Evolutionary conservation across 352 stramenopile species (phyloP).

Genomic region (Pythium pyrilobum): DNA sequence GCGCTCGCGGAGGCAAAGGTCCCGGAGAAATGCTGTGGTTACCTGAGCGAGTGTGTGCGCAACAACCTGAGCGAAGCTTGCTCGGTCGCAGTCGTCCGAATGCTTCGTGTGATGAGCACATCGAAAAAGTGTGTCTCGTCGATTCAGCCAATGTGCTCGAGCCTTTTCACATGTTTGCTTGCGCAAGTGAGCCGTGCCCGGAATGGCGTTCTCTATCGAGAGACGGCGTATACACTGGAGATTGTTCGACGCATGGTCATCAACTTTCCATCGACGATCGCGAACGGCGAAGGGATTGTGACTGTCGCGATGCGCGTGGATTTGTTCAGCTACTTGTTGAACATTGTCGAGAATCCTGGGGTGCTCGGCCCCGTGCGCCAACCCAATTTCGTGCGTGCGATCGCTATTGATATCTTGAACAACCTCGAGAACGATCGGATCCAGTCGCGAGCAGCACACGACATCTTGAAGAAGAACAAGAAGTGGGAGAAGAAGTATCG

Average conservation of each 20-base stretch:
- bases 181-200: conserved; percentile 38
- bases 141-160: conserved; percentile 53
- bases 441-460: conserved; percentile 61
- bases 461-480: conserved; percentile 86
- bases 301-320: conserved; percentile 61
- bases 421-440: conserved; percentile 74
- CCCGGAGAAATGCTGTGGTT: conserved; percentile 53
- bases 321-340: conserved; percentile 67
- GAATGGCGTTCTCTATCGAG: conserved; percentile 51
- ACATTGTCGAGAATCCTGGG: conserved; percentile 63
- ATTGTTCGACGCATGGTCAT: conserved; percentile 68
- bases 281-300: conserved; percentile 62
- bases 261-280: conserved; percentile 65
- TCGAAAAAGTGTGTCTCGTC: conserved; percentile 48
- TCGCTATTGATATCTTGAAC: conserved; percentile 76
- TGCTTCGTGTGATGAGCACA: conserved; percentile 59
- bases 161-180: conserved; percentile 53
- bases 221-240: conserved; percentile 61
- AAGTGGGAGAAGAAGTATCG: conserved; percentile 84
- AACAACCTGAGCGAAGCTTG: conserved; percentile 56
- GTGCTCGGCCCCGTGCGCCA: conserved; percentile 57
- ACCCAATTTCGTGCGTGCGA: conserved; percentile 49
- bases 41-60: conserved; percentile 64
- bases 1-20: conserved; percentile 51
- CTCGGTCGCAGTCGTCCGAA: conserved; percentile 54